Evolutionary conservation across 345 rosid species (phyloP).

Genomic region (Lenwebbia sp.): DNA sequence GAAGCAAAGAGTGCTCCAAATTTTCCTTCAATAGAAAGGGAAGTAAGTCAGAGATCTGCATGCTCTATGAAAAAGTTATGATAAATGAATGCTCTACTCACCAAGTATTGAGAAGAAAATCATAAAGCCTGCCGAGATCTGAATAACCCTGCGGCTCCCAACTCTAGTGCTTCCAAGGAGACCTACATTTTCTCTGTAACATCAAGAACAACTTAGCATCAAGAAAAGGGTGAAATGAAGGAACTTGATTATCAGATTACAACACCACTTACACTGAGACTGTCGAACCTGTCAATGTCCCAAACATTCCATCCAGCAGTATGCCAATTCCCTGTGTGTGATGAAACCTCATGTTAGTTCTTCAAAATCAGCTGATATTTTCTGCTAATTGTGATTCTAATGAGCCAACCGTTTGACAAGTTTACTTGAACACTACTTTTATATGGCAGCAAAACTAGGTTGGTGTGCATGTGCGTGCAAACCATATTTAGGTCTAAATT

Average conservation of each 20-base stretch:
- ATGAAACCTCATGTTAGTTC: background rate
- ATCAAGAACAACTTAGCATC: background rate
- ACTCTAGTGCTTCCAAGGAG: constrained; percentile 94
- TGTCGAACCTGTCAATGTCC: constrained; percentile 70
- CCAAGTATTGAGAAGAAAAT: constrained; percentile 93
- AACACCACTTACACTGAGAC: constrained; percentile 64
- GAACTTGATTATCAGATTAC: background rate
- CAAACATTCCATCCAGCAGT: constrained; percentile 75
- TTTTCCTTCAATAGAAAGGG: constrained; percentile 39
- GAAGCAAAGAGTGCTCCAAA: constrained; percentile 96
- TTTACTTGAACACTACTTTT: background rate
- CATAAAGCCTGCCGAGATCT: constrained; percentile 97
- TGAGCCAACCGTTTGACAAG: background rate
- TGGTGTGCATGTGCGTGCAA: background rate
- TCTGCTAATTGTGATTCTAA: background rate
- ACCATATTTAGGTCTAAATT: background rate
- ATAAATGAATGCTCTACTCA: constrained; percentile 9
- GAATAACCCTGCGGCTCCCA: constrained; percentile 94
- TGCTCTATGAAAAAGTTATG: background rate
- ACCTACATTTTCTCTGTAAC: constrained; percentile 84
- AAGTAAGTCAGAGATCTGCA: background rate
- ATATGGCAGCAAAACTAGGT: background rate
- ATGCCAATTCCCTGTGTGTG: constrained; percentile 63
- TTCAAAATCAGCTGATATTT: background rate
- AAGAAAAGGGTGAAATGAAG: background rate